phyloP scores from a whole-genome alignment of 306 rosid genomes.

The Crotalaria pallida region DNA sequence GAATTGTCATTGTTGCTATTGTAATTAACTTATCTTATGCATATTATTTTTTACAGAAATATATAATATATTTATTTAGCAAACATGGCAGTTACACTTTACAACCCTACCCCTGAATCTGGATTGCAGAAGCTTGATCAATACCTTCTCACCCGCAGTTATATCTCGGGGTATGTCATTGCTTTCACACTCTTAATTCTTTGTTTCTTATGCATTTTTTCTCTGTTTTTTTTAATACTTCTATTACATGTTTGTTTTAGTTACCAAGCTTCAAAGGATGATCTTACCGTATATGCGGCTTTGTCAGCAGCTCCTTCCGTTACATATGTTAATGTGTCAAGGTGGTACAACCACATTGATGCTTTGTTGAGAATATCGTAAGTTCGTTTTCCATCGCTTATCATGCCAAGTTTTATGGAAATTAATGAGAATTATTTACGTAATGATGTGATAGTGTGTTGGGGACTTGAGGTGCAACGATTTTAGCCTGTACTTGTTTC shows the following conservation, averaged over 20 bases:
- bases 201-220: background rate
- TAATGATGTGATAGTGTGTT: background rate
- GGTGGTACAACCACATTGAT: constrained; percentile 84
- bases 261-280: constrained; percentile 87
- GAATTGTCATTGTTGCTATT: background rate
- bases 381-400: constrained; percentile 14
- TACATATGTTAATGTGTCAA: constrained; percentile 57
- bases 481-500: background rate
- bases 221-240: too few species aligned
- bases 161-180: constrained; percentile 58
- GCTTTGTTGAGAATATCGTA: constrained; percentile 85
- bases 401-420: background rate
- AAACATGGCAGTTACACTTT: constrained; percentile 64
- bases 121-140: constrained; percentile 82
- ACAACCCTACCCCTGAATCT: constrained; percentile 40
- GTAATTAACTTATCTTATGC: background rate
- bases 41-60: constrained; percentile 29
- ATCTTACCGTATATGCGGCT: constrained; percentile 69
- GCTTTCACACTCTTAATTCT: background rate
- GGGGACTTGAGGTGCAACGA: background rate
- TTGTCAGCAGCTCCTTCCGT: constrained; percentile 47
- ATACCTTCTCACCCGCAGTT: constrained; percentile 83
- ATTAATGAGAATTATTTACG: background rate
- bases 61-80: background rate
- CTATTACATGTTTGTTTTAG: constrained; percentile 25